Base-by-base conservation (phyloP, 83 land plant genomes). In the Diphasiastrum complanatum region DNA sequence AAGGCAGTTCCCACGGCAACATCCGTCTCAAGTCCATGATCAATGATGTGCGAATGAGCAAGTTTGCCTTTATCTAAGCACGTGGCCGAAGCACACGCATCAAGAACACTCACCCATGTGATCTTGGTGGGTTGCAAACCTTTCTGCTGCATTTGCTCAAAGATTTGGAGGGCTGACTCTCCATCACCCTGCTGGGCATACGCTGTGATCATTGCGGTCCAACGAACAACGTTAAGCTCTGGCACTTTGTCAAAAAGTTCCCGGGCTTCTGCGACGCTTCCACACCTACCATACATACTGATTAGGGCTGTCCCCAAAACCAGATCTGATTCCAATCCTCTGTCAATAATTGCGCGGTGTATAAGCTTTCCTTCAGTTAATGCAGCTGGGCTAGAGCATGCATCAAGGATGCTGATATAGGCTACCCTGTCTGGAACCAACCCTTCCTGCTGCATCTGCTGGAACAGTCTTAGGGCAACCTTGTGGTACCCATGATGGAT, bases 171-270 rank as follows among this genome's bases (percentile, higher is more conserved):
- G 20, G 76, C 76, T 33, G 60, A 41, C 22, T 45, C 6, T 16
- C 71, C 60, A 32, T 75, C 66, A 16, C 79, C 85, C 30, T 30
- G 32, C 28, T 82, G 85, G 1, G 74, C 27, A 78, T 75, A 79
- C 2, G 68, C 82, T 45, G 65, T 65, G 31, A 78, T 75, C 68
- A 82, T 33, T 23, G 82, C 69, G 69, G 78, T 82, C 81, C 81
- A 82, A 22, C 76, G 65, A 27, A 79, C 76, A 31, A 75, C 53
- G 57, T 75, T 78, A 58, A 46, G 68, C 30, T 22, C 31, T 19
- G 57, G 45, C 65, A 82, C 43, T 6, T 48, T 55, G 41, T 82
- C 54, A 47, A 82, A 82, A 23, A 79, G 4, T 16, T 32, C 31
- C 51, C 46, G 49, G 0, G 85, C 82, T 3, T 26, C 25, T 24